Evolutionary conservation across 148 eudicot species (phyloP).

Genomic region (Camellia japonica): DNA sequence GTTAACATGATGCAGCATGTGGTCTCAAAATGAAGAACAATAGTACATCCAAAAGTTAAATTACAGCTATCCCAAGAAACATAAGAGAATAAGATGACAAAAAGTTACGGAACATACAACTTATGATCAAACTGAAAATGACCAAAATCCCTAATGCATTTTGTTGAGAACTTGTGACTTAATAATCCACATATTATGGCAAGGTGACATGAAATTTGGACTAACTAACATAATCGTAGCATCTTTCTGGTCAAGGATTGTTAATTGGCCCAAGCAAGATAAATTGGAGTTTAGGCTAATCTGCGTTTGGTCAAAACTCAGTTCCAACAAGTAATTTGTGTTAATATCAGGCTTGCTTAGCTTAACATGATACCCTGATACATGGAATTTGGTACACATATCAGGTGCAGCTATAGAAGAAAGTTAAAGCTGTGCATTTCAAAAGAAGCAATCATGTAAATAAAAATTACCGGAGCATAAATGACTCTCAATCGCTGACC

Average conservation of each 20-base stretch:
- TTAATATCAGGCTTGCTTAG: background rate
- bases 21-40: background rate
- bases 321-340: background rate
- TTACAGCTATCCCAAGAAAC: background rate
- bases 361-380: background rate
- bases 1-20: slow-evolving; percentile 1
- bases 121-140: slow-evolving; percentile 4
- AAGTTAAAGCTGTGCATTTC: background rate
- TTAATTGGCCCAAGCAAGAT: background rate
- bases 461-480: slow-evolving; percentile 64
- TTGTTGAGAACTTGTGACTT: background rate
- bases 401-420: background rate
- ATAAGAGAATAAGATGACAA: background rate
- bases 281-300: background rate
- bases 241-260: background rate
- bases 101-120: background rate
- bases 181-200: background rate
- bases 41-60: slow-evolving; percentile 5
- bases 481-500: slow-evolving; percentile 62
- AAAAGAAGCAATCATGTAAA: slow-evolving; percentile 10
- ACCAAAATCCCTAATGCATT: background rate
- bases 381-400: background rate
- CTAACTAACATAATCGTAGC: background rate
- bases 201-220: background rate
- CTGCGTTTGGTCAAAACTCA: background rate